Percentiles rank a stretch among this genome's conserved stretches.
phyloP scores from a whole-genome alignment of 2,329 filamentous ascomycete genomes.

The Botryosphaeria agaves region DNA sequence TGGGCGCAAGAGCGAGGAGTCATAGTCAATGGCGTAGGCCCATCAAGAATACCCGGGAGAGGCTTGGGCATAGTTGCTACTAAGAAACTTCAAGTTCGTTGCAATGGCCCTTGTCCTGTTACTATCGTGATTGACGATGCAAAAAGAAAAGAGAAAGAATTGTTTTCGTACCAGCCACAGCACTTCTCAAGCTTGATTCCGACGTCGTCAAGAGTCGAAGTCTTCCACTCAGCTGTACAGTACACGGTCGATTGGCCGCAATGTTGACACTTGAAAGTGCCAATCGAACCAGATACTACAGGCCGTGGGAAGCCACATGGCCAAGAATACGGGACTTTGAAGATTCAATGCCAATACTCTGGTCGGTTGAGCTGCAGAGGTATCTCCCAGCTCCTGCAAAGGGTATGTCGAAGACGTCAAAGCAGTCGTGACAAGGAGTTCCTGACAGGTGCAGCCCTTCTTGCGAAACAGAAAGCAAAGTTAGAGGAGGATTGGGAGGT shows the following conservation, averaged over 20 bases:
- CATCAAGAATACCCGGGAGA: constrained; percentile 49
- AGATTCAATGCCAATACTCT: constrained; percentile 38
- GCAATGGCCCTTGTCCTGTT: too few species aligned
- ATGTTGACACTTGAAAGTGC: constrained; percentile 36
- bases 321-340: constrained; percentile 44
- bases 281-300: constrained; percentile 30
- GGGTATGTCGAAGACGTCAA: constrained; percentile 4
- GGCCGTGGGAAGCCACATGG: constrained; percentile 48
- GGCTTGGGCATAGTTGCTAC: constrained; percentile 67
- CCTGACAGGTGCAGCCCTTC: constrained; percentile 16
- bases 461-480: constrained; percentile 38
- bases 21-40: constrained; percentile 46
- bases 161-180: constrained; percentile 44
- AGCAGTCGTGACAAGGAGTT: neutral
- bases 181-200: constrained; percentile 47
- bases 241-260: constrained; percentile 59
- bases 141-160: constrained; percentile 45
- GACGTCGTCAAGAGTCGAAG: constrained; percentile 28
- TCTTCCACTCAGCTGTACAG: constrained; percentile 37
- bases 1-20: constrained; percentile 55
- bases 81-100: constrained; percentile 42
- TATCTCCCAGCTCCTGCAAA: constrained; percentile 19
- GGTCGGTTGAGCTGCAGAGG: constrained; percentile 24
- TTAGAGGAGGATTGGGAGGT: constrained; percentile 31
- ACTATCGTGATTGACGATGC: too few species aligned